Percentiles rank a stretch among this genome's conserved stretches.
phyloP scores from a whole-genome alignment of 495 filamentous ascomycete species.

The Hypoxylon cercidicola region DNA sequence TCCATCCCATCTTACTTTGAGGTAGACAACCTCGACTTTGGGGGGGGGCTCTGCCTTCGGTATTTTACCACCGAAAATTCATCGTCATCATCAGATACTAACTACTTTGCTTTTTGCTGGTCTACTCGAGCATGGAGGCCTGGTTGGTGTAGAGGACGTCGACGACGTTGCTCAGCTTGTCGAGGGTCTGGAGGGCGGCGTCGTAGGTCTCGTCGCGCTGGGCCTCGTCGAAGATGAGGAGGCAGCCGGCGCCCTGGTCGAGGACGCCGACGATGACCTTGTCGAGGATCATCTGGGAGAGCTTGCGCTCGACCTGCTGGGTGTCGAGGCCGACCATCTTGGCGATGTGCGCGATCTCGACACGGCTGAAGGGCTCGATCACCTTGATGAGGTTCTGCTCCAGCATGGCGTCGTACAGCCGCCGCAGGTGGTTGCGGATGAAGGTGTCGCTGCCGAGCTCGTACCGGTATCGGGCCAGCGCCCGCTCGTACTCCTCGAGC shows the following conservation, averaged over 20 bases:
- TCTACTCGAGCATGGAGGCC: constrained; percentile 90
- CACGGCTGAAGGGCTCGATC: constrained; percentile 96
- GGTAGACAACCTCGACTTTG: too few species aligned
- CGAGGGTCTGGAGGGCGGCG: constrained; percentile 91
- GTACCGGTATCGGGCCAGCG: constrained; percentile 85
- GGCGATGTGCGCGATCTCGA: constrained; percentile 96
- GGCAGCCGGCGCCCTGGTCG: constrained; percentile 95
- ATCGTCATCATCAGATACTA: too few species aligned
- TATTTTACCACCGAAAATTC: too few species aligned
- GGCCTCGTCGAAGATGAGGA: constrained; percentile 96
- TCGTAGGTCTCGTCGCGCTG: constrained; percentile 94
- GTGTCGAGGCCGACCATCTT: constrained; percentile 97
- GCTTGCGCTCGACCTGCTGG: constrained; percentile 95
- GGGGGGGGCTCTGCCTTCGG: too few species aligned
- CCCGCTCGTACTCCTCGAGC: constrained; percentile 94
- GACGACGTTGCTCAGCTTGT: constrained; percentile 96
- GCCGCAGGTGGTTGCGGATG: constrained; percentile 92
- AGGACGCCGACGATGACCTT: constrained; percentile 98
- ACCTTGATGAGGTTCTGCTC: constrained; percentile 99
- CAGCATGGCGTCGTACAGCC: constrained; percentile 96
- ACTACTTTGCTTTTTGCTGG: too few species aligned
- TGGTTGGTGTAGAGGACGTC: constrained; percentile 98
- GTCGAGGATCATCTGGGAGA: constrained; percentile 98
- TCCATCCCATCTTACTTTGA: constrained; percentile 6
- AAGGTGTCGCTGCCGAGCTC: constrained; percentile 93